phyloP scores from a whole-genome alignment of 352 stramenopile species.

The Elongisporangium prolatum region DNA sequence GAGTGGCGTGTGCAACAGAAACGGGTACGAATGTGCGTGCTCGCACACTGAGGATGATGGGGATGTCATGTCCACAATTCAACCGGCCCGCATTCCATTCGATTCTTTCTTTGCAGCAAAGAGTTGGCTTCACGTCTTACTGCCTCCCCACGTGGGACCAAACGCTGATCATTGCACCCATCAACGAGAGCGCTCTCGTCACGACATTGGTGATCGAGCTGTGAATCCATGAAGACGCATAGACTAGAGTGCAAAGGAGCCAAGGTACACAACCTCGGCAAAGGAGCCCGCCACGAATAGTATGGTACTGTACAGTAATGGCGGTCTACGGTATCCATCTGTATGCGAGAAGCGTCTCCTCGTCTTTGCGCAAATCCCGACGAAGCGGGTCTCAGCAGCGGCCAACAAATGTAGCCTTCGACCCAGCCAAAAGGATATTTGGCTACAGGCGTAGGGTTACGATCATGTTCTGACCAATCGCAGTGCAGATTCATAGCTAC shows the following conservation, averaged over 20 bases:
- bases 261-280: neutral
- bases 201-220: no score
- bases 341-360: neutral
- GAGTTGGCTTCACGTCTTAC: neutral
- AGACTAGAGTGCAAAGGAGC: neutral
- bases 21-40: neutral
- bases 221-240: neutral
- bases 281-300: neutral
- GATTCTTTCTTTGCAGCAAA: neutral
- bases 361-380: neutral
- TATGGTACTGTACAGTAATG: neutral
- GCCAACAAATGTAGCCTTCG: neutral
- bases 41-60: neutral
- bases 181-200: neutral
- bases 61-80: neutral
- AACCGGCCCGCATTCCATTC: neutral
- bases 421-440: neutral
- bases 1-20: slow-evolving; percentile 5
- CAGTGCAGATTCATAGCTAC: neutral
- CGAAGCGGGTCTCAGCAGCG: neutral
- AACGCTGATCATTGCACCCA: neutral
- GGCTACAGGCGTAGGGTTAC: neutral
- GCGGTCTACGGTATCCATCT: neutral
- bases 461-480: neutral
- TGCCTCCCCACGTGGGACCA: neutral